Percentiles rank a stretch among this genome's conserved stretches.
Conservation (phyloP, 108 stramenopile species). For the Licmophora abbreviata region DNA sequence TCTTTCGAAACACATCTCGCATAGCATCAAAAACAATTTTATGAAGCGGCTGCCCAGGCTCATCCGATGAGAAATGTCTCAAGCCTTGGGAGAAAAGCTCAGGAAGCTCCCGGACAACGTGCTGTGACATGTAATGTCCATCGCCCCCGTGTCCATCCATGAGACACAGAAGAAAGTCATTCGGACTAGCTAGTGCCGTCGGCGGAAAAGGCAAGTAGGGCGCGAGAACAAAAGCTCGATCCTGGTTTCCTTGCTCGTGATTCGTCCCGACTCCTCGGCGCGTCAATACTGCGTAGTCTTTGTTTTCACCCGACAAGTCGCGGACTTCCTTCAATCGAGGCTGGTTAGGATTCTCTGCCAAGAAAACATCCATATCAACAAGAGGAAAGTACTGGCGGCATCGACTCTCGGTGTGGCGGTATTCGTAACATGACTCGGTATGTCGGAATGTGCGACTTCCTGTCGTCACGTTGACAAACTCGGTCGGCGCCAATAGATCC, state of each 20-base stretch:
- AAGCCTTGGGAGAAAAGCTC: neutral
- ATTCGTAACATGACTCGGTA: too few relatives aligned
- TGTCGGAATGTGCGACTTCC: too few relatives aligned
- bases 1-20: neutral
- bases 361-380: neutral
- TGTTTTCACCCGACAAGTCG: neutral
- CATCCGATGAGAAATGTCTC: neutral
- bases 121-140: neutral
- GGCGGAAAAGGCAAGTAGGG: neutral
- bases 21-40: neutral
- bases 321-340: neutral
- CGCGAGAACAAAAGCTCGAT: neutral
- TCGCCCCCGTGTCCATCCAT: slow-evolving; percentile 1
- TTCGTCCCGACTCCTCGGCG: neutral
- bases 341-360: too few relatives aligned
- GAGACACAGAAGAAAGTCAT: neutral
- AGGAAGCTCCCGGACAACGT: neutral
- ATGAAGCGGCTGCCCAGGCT: neutral
- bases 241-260: neutral
- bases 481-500: too few relatives aligned
- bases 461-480: too few relatives aligned
- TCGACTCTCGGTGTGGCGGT: too few relatives aligned
- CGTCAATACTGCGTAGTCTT: neutral
- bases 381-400: neutral
- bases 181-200: neutral